Conservation (phyloP, 805 yeast species). For the Ogataea nonfermentans region DNA sequence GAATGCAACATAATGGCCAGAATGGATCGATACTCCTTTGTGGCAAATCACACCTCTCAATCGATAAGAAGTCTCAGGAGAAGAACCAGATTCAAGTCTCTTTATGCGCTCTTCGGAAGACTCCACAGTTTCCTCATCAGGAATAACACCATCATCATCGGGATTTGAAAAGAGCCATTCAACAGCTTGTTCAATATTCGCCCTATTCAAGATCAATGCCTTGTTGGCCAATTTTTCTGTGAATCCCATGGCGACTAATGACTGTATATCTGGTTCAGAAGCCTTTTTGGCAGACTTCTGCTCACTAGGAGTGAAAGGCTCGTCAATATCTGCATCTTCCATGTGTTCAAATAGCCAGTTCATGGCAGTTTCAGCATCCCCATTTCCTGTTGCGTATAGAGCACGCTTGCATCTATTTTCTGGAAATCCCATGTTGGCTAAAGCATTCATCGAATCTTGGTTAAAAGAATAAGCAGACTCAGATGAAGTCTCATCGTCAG, state of each 20-base stretch:
- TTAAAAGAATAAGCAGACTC: constrained; percentile 50
- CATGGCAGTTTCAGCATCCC: constrained; percentile 67
- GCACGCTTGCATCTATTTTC: constrained; percentile 64
- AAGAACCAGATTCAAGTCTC: constrained; percentile 8
- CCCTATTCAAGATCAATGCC: constrained; percentile 59
- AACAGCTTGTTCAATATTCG: constrained; percentile 72
- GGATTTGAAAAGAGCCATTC: constrained; percentile 90
- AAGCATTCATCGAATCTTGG: constrained; percentile 47
- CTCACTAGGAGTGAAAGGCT: constrained; percentile 42
- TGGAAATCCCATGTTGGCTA: constrained; percentile 87
- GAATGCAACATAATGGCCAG: constrained; percentile 90
- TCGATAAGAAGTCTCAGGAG: constrained; percentile 34
- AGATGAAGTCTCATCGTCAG: constrained; percentile 36
- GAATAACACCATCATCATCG: constrained; percentile 66
- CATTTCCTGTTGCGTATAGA: constrained; percentile 68
- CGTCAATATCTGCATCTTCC: constrained; percentile 81
- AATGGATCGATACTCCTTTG: constrained; percentile 84
- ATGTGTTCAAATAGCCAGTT: constrained; percentile 87
- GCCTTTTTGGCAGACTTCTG: constrained; percentile 17
- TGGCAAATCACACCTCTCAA: constrained; percentile 76
- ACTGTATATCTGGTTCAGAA: constrained; percentile 42
- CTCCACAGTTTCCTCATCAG: constrained; percentile 17
- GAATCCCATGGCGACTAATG: constrained; percentile 77
- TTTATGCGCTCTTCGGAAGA: constrained; percentile 12
- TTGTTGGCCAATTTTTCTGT: constrained; percentile 60